Evolutionary conservation across 768 basidiomycete species (phyloP).

Genomic region (Sutorius australiensis): DNA sequence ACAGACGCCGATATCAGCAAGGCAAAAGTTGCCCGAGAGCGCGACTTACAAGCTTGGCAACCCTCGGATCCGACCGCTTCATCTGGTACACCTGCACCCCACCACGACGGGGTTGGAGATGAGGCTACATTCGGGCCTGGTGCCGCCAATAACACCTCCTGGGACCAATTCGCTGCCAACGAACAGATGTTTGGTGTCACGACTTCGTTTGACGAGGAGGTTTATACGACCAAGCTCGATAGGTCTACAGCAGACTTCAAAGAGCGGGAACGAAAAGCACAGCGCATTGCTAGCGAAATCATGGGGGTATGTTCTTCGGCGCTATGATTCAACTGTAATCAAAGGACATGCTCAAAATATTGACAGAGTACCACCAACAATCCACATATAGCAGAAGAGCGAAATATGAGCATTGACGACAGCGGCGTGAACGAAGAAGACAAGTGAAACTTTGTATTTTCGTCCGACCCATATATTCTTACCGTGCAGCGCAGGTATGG

Average conservation of each 20-base stretch:
- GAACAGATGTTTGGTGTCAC: constrained; percentile 90
- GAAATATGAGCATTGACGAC: constrained; percentile 60
- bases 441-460: constrained; percentile 55
- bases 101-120: constrained; percentile 42
- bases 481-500: constrained; percentile 60
- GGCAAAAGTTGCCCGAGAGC: constrained; percentile 52
- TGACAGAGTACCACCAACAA: constrained; percentile 63
- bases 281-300: constrained; percentile 88
- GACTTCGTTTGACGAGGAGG: constrained; percentile 88
- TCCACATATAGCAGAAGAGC: constrained; percentile 87
- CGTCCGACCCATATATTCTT: constrained; percentile 19
- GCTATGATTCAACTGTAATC: background rate
- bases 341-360: constrained; percentile 9
- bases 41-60: constrained; percentile 81
- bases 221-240: constrained; percentile 93
- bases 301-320: constrained; percentile 55
- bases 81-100: constrained; percentile 22
- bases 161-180: constrained; percentile 95
- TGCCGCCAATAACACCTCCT: constrained; percentile 42
- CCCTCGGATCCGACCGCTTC: constrained; percentile 36
- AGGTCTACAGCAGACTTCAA: constrained; percentile 80
- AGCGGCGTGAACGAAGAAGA: constrained; percentile 90
- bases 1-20: constrained; percentile 79
- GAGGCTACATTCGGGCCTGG: constrained; percentile 68
- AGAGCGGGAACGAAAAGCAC: constrained; percentile 84